Base-by-base conservation (phyloP, 768 basidiomycete genomes). In the Lactifluus echinatus region DNA sequence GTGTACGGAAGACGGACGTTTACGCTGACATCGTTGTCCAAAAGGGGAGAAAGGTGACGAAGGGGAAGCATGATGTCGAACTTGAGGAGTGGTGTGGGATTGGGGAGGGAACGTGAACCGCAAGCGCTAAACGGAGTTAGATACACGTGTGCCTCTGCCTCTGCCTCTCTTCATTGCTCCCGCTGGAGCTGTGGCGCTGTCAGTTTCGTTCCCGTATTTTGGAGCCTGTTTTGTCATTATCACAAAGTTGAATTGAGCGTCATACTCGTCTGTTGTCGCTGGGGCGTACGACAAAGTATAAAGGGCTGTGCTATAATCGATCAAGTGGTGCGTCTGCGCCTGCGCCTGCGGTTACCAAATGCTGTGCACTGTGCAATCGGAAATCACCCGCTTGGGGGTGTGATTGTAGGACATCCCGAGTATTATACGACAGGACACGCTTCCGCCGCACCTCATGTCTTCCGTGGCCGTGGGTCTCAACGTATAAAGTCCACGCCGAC, bases 1-100 rank as follows among this genome's bases (percentile, higher is more conserved):
- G 89, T 0, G 60, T 89, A 53, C 79, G 75, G 56, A 82, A 78
- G 56, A 72, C 74, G 3, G 79, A 80, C 50, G 87, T 87, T 15
- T 79, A 79, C 5, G 75, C 68, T 55, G 84, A 84, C 63, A 54
- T 87, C 43, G 65, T 73, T 7, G 58, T 26, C n/a, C 24, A 11
- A 11, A 59, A 67, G 4, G 64, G 60, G 31, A 75, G 72, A 69
- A 78, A 73, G 64, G 74, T 70, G 58, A 68, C 72, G 68, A 61
- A 65, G 63, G 66, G 59, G 37, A 58, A 54, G n/a, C 64, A 11
- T 31, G 36, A 21, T n/a, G 2, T 24, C 4, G 65, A 68, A n/a
- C 26, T 49, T 29, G 70, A 73, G 37, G 76, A 77, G 58, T 78
- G 76, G 77, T 52, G 36, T 4, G 76, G 77, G 1, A 67, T 76